Evolutionary conservation across 306 rosid species (phyloP), one percentile per base, ranked within the genome.

Genomic region (Vigna trinervia): DNA sequence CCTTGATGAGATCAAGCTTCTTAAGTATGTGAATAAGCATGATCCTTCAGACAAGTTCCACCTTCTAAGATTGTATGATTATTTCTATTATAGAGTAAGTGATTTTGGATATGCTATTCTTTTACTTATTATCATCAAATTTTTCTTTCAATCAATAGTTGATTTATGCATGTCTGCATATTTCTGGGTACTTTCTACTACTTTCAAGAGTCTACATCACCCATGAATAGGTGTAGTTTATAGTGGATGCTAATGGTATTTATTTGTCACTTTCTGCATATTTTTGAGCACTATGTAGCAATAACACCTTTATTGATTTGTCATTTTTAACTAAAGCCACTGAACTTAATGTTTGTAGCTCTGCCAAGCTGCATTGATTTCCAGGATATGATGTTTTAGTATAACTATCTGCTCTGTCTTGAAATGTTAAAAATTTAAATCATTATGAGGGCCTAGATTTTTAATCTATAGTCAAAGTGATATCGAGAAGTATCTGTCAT

Each of bases 1-100:
- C 76, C 97, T 96, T 81, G 99, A 96, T 73, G 99, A 96, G 89
- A 91, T 96, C 84, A 96, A 96, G 92, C 99, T 96, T 76, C 98
- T 96, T 81, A 96, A 96, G 90, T 92, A 91, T 67, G 92, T 96
- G 85, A 96, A 96, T 77, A 96, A 89, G 89, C 97, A 96, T 73
- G 99, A 96, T 82, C 99, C 99, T 46, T 93, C 74, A 39, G 99
- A 92, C 87, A 96, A 92, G 91, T 88, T 88, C 82, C 99, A 96
- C 89, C 74, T 96, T 84, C 95, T 96, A 66, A 93, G 99, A 59
- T 85, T 96, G 81, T 96, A 96, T 74, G 99, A 96, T 88, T 96
- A 92, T 84, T 92, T 96, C 88, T 96, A 96, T 73, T 92, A 89
- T 81, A 90, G 94, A 86, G 98, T 95, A 86, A 90, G 97, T 88